A percentile compares a stretch with the other conserved stretches of the same genome.
phyloP scores from a whole-genome alignment of 805 yeast species.

The Saccharomycopsis malanga region DNA sequence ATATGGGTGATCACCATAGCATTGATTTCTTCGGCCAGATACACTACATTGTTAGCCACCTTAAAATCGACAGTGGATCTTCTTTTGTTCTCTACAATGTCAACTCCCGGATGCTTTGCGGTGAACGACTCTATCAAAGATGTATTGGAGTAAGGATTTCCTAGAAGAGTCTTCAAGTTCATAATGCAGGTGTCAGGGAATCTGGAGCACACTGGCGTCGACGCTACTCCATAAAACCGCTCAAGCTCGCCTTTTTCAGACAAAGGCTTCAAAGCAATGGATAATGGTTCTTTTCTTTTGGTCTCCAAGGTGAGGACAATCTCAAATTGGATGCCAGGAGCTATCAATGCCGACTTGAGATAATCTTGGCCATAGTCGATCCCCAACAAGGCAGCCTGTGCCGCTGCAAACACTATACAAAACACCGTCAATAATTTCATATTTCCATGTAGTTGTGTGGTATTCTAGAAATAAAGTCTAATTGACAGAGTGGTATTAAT shows the following conservation, averaged over 20 bases:
- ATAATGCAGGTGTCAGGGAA: conserved; percentile 65
- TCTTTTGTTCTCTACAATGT: conserved; percentile 34
- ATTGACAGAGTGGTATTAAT: no score
- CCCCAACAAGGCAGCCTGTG: conserved; percentile 64
- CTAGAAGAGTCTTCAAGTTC: conserved; percentile 65
- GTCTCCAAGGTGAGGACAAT: conserved; percentile 85
- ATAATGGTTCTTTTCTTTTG: conserved; percentile 82
- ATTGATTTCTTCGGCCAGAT: conserved; percentile 64
- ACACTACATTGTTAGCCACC: conserved; percentile 35
- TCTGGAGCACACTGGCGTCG: conserved; percentile 60
- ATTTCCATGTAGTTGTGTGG: no score
- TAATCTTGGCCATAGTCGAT: conserved; percentile 84
- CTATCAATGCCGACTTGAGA: conserved; percentile 81
- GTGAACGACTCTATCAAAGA: conserved; percentile 41
- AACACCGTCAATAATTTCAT: no score
- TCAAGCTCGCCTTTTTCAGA: conserved; percentile 43
- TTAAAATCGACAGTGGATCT: conserved; percentile 53
- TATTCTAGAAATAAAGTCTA: no score
- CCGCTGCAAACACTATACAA: no score
- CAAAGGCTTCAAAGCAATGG: conserved; percentile 53
- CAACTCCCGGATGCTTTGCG: conserved; percentile 54
- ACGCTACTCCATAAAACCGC: conserved; percentile 73
- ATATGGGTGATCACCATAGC: conserved; percentile 78
- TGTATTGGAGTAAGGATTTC: conserved; percentile 44
- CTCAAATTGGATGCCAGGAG: conserved; percentile 86